Percentiles rank a stretch among this genome's conserved stretches.
Conservation (phyloP, 108 stramenopile genomes). For the Aurantiochytrium sp. region DNA sequence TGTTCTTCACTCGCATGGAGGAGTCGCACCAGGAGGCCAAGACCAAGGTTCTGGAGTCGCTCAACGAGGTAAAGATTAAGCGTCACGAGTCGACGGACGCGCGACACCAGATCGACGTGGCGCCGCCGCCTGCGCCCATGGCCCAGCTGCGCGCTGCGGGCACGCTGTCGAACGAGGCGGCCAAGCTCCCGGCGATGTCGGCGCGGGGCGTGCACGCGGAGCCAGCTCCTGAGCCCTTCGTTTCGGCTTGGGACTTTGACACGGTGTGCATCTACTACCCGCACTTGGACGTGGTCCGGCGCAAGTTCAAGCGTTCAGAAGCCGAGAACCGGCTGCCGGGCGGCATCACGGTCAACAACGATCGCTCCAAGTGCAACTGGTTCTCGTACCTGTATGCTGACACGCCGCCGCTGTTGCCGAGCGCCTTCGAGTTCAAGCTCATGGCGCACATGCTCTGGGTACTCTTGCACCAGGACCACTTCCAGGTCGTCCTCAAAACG, state of each 20-base stretch:
- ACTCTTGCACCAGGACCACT: constrained; percentile 10
- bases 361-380: constrained; percentile 12
- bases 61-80: background rate
- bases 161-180: background rate
- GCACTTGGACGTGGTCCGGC: constrained; percentile 15
- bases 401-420: constrained; percentile 8
- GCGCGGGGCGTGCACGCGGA: background rate
- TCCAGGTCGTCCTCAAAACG: constrained; percentile 5
- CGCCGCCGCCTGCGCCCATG: background rate
- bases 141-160: background rate
- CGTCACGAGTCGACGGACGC: background rate
- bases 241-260: constrained; percentile 3
- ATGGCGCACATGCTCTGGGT: constrained; percentile 30
- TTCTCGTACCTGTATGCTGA: constrained; percentile 18
- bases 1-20: constrained; percentile 14
- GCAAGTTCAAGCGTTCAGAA: constrained; percentile 4
- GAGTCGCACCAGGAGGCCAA: background rate
- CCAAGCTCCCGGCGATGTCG: background rate
- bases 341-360: constrained; percentile 1
- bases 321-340: background rate
- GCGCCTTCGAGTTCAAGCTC: constrained; percentile 6
- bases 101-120: background rate
- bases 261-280: constrained; percentile 13
- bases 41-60: background rate
- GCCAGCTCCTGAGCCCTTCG: background rate